Conservation (phyloP, 257 asterid species). For the Cynanchum wilfordii region DNA sequence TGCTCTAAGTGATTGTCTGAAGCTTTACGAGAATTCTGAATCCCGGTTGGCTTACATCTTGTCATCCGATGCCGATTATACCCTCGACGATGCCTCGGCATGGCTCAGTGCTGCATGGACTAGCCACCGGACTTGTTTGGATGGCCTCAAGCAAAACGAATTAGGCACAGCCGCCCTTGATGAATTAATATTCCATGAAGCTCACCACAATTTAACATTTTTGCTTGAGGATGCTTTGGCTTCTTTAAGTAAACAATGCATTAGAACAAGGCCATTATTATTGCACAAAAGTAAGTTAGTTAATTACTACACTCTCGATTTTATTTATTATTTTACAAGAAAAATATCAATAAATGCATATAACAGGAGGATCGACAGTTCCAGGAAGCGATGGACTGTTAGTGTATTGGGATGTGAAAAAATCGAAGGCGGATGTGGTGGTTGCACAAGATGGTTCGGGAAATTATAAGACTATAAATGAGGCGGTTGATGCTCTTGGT, state of each 20-base stretch:
- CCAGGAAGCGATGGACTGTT: conserved; percentile 30
- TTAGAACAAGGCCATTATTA: not conserved
- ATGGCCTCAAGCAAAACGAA: conserved; percentile 45
- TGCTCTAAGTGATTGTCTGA: conserved; percentile 37
- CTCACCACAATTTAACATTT: conserved; percentile 28
- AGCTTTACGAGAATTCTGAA: conserved; percentile 43
- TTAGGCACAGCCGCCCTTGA: not conserved
- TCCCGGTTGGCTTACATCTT: conserved; percentile 36
- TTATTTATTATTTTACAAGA: no score
- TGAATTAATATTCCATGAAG: conserved; percentile 17
- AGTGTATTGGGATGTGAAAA: conserved; percentile 42
- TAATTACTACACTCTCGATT: no score
- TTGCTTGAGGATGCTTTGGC: conserved; percentile 46
- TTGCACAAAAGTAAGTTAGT: conserved; percentile 26
- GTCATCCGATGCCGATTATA: conserved; percentile 9
- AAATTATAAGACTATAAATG: conserved; percentile 48
- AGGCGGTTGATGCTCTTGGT: conserved; percentile 43
- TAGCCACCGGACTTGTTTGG: conserved; percentile 55
- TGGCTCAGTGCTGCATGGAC: conserved; percentile 76
- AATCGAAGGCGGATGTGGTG: conserved; percentile 45
- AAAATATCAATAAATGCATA: no score
- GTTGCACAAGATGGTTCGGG: conserved; percentile 83
- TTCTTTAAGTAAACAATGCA: conserved; percentile 18
- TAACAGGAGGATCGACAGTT: no score
- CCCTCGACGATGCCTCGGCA: conserved; percentile 44